Evolutionary conservation across 495 filamentous ascomycete genomes (phyloP), one percentile per base, ranked within the genome.

Genomic region (Daldinia decipiens): DNA sequence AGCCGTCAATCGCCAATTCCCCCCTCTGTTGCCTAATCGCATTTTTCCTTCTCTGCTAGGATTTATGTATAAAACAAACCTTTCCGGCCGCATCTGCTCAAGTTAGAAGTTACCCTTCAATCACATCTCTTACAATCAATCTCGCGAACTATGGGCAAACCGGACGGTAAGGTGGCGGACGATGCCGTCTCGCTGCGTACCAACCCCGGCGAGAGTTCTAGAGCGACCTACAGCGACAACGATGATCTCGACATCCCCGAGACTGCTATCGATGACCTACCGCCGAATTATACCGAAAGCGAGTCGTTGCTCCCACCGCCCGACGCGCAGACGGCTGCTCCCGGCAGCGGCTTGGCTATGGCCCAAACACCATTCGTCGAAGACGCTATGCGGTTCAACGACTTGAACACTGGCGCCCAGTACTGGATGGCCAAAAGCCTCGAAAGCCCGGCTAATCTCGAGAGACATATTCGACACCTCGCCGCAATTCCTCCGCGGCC

Each of bases 401-500:
- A 81, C 36, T 7, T 12, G n/a, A 70, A 71, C 47, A 68, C 68
- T 3, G 79, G 78, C 11, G 65, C 59, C n/a, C 77, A 80, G 32
- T 75, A 60, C 54, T 82, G 78, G 67, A 61, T 85, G 26, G 67
- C 82, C 39, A 45, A 53, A 5, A 75, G 74, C 29, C 76, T 85
- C 21, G 83, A 85, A 55, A 74, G 85, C 40, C 82, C 84, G 0
- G 54, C 65, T 1, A 52, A 67, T 5, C 82, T 89, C 34, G 80
- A 84, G 43, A 52, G 65, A 0, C 79, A 84, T 65, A 78, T 89
- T 56, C 70, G 69, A 5, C 45, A 70, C 1, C 83, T 83, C 31
- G 78, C 83, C 1, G 59, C 53, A 13, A 75, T 78, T 9, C 83
- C 86, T 1, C 85, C 84, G 6, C 79, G 82, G 31, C 82, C 82